phyloP scores from a whole-genome alignment of 2,329 filamentous ascomycete genomes.

The Epichloe gansuensis region DNA sequence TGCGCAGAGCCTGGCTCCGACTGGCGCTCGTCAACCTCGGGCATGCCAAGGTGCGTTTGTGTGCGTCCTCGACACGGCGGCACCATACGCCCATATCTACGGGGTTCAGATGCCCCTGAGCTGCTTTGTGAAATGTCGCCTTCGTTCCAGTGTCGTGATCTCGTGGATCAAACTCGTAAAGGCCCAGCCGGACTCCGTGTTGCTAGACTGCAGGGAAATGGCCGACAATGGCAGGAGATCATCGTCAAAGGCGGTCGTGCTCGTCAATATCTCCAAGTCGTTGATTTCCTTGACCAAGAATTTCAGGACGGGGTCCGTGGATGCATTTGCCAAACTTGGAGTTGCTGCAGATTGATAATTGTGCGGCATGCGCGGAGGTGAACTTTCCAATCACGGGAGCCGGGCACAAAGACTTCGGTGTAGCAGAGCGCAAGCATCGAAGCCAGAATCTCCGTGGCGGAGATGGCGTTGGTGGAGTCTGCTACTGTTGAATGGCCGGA shows the following conservation, averaged over 20 bases:
- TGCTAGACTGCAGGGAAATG: not conserved
- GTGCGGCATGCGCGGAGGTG: constrained; percentile 6
- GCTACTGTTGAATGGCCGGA: not conserved
- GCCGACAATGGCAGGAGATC: not conserved
- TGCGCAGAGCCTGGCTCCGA: constrained; percentile 2
- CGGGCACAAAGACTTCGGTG: constrained; percentile 6
- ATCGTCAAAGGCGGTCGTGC: constrained; percentile 4
- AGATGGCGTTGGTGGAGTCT: not conserved
- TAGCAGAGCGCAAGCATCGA: constrained; percentile 7
- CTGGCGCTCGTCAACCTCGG: constrained; percentile 6
- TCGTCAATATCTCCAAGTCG: constrained; percentile 5
- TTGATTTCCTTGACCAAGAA: constrained; percentile 6
- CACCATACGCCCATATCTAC: constrained; percentile 5
- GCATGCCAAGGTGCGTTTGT: constrained; percentile 1
- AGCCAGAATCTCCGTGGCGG: constrained; percentile 3
- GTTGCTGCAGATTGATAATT: constrained; percentile 1
- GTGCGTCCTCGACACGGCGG: not conserved
- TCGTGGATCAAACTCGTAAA: constrained; percentile 5
- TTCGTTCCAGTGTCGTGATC: constrained; percentile 3
- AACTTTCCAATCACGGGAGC: constrained; percentile 5
- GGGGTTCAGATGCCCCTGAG: not conserved
- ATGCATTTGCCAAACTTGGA: not conserved
- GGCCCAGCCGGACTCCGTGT: constrained; percentile 4
- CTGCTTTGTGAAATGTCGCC: not conserved
- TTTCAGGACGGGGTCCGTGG: constrained; percentile 1